Percentiles rank a stretch among this genome's conserved stretches.
These are phyloP conservation scores for Magnolia sinica DNA, from an alignment of 164 flowering plant genomes.

Conservation along the genomic window DNA sequence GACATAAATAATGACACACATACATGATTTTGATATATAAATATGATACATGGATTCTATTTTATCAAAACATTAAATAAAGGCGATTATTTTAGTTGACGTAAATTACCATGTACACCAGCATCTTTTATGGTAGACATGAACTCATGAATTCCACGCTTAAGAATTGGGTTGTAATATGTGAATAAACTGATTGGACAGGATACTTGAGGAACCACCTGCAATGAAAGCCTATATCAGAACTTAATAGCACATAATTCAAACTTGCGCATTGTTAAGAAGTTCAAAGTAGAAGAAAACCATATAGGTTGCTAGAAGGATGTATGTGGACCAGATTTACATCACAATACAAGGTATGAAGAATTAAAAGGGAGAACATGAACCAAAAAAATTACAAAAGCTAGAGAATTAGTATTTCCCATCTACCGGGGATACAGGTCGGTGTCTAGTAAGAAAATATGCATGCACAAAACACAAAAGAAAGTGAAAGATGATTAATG, in stretches of 20 bases:
- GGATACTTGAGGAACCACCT: conserved; percentile 86
- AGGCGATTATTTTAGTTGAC: background rate
- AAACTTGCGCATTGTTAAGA: background rate
- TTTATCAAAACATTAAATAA: background rate
- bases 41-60: background rate
- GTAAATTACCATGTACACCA: conserved; percentile 69
- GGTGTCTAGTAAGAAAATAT: no score
- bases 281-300: background rate
- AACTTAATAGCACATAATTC: no score
- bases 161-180: conserved; percentile 87
- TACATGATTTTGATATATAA: background rate
- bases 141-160: conserved; percentile 70
- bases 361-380: no score
- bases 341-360: no score
- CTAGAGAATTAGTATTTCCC: no score
- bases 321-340: no score
- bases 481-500: no score
- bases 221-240: conserved; percentile 8
- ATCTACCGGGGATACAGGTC: no score
- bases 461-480: no score
- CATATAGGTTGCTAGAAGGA: no score
- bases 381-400: no score
- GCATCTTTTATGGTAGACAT: conserved; percentile 60
- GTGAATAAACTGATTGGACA: conserved; percentile 81
- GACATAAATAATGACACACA: background rate